phyloP scores from a whole-genome alignment of 371 early-diverging fungal species.

The Dinochytrium kinnereticum region DNA sequence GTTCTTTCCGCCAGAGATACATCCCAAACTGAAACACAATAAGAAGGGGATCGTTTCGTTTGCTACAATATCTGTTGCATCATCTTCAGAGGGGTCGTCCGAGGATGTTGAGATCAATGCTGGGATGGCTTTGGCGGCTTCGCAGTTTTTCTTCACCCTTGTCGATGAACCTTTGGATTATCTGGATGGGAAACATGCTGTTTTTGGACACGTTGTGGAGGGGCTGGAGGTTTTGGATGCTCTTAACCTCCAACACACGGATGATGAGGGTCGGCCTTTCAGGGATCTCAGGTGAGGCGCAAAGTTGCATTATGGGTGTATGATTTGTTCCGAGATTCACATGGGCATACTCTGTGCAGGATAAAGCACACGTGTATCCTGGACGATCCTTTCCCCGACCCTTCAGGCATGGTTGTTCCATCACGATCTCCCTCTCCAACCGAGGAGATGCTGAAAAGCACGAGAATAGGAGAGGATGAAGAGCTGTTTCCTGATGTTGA shows the following conservation, averaged over 20 bases:
- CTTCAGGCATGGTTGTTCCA: slow-evolving; percentile 71
- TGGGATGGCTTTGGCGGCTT: slow-evolving; percentile 52
- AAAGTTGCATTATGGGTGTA: slow-evolving; percentile 3
- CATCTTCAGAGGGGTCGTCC: slow-evolving; percentile 16
- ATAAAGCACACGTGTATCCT: slow-evolving; percentile 92
- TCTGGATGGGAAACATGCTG: slow-evolving; percentile 95
- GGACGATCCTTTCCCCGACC: slow-evolving; percentile 94
- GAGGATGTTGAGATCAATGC: slow-evolving; percentile 26
- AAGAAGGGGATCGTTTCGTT: slow-evolving; percentile 84
- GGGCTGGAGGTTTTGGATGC: slow-evolving; percentile 90
- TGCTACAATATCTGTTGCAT: slow-evolving; percentile 53
- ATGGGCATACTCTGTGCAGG: too few species aligned
- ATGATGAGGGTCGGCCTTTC: slow-evolving; percentile 80
- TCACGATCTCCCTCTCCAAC: slow-evolving; percentile 84
- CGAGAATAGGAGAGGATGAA: slow-evolving; percentile 86
- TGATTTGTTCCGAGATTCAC: too few species aligned
- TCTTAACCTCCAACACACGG: slow-evolving; percentile 70
- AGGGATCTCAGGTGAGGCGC: slow-evolving; percentile 72
- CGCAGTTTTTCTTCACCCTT: slow-evolving; percentile 97
- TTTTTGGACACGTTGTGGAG: slow-evolving; percentile 96
- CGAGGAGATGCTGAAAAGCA: slow-evolving; percentile 72
- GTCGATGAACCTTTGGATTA: slow-evolving; percentile 78
- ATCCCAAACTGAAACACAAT: slow-evolving; percentile 85
- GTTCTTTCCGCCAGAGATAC: slow-evolving; percentile 85
- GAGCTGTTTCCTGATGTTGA: slow-evolving; percentile 66